Evolutionary conservation across 768 basidiomycete species (phyloP).

Genomic region (Exsudoporus frostii): DNA sequence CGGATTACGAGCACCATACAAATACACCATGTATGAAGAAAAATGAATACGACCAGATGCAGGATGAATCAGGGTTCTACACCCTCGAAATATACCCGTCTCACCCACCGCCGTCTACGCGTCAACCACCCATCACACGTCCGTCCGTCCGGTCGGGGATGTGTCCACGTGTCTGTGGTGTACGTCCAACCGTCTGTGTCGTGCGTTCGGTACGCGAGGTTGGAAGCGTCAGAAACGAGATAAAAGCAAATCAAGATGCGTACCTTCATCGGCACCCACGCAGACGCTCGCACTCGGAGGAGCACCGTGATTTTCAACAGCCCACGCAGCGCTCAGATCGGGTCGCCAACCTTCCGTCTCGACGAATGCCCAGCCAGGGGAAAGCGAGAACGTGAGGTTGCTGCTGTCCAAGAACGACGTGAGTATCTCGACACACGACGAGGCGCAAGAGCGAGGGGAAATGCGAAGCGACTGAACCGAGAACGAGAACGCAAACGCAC

Average conservation of each 20-base stretch:
- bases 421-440: not conserved
- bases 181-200: constrained; percentile 68
- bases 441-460: too few species aligned
- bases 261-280: constrained; percentile 28
- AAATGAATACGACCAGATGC: not conserved
- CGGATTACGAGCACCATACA: not conserved
- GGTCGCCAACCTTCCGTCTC: constrained; percentile 76
- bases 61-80: not conserved
- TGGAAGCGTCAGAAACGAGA: not conserved
- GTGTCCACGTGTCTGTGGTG: constrained; percentile 72
- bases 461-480: not conserved
- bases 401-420: constrained; percentile 47
- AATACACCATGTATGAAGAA: not conserved
- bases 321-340: constrained; percentile 61
- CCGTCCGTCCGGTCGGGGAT: constrained; percentile 39
- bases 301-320: constrained; percentile 12
- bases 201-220: too few species aligned
- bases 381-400: constrained; percentile 77
- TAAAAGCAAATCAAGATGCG: not conserved
- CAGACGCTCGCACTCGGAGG: constrained; percentile 2
- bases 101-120: constrained; percentile 64
- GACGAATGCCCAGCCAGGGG: constrained; percentile 70
- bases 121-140: constrained; percentile 52
- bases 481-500: not conserved
- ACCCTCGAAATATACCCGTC: constrained; percentile 49